A percentile compares a stretch with the other conserved stretches of the same genome.
phyloP scores from a whole-genome alignment of 208 protist genomes.

The Crithidia fasciculata region DNA sequence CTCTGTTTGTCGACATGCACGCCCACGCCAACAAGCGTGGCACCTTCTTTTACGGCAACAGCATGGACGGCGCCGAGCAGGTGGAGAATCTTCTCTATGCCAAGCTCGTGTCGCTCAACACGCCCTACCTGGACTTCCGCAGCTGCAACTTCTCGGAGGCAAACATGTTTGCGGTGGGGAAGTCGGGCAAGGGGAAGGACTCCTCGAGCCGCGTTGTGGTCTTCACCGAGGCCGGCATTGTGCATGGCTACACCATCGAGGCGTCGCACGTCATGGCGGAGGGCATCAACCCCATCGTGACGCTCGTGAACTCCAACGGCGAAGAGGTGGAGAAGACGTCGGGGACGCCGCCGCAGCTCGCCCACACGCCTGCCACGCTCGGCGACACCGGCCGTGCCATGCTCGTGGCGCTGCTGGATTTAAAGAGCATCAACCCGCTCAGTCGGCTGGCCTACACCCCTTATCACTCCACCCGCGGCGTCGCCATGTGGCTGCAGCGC shows the following conservation, averaged over 20 bases:
- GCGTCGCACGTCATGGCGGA: slow-evolving; percentile 88
- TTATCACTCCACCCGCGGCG: slow-evolving; percentile 58
- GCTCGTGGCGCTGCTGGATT: slow-evolving; percentile 80
- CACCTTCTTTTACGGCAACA: slow-evolving; percentile 95
- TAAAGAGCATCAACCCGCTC: slow-evolving; percentile 78
- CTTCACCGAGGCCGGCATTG: slow-evolving; percentile 75
- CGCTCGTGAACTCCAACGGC: slow-evolving; percentile 36
- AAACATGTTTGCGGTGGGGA: slow-evolving; percentile 91
- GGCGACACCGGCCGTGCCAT: slow-evolving; percentile 80
- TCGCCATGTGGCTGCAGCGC: slow-evolving; percentile 71
- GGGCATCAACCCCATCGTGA: slow-evolving; percentile 48
- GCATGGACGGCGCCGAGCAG: slow-evolving; percentile 62
- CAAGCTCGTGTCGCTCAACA: slow-evolving; percentile 92
- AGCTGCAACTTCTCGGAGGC: slow-evolving; percentile 92
- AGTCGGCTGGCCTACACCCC: slow-evolving; percentile 66
- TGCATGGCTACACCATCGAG: slow-evolving; percentile 93
- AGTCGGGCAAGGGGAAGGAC: slow-evolving; percentile 91
- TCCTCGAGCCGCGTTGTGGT: slow-evolving; percentile 88
- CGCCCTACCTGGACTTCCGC: slow-evolving; percentile 91
- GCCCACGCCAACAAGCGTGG: slow-evolving; percentile 94
- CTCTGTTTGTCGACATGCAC: slow-evolving; percentile 94
- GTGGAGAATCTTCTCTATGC: slow-evolving; percentile 88
- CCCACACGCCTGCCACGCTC: slow-evolving; percentile 67
- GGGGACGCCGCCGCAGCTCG: slow-evolving; percentile 17
- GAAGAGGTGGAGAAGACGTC: slow-evolving; percentile 32